Conservation (phyloP, 805 yeast species). For the Candida succiphila region DNA sequence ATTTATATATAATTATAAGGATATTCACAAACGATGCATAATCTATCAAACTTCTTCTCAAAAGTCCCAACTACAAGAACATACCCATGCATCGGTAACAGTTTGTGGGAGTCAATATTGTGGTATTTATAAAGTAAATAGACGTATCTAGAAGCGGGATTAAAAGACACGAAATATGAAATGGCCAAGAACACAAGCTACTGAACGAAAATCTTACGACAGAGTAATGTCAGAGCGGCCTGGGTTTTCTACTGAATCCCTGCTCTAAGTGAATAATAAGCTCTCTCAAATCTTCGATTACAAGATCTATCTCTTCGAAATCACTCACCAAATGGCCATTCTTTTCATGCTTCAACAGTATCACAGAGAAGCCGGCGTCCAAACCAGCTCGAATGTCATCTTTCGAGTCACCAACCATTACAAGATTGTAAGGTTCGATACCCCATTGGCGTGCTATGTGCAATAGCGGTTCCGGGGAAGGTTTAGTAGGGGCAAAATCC, state of each 20-base stretch:
- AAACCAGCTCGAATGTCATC: slow-evolving; percentile 62
- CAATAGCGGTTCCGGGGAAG: slow-evolving; percentile 51
- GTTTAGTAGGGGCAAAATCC: slow-evolving; percentile 59
- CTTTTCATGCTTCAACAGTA: slow-evolving; percentile 41
- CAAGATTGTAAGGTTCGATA: slow-evolving; percentile 30
- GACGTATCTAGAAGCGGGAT: too few species aligned
- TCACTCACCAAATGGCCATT: slow-evolving; percentile 34
- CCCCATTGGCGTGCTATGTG: slow-evolving; percentile 45
- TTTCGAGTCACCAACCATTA: slow-evolving; percentile 68
- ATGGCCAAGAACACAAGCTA: too few species aligned
- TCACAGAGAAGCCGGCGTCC: slow-evolving; percentile 51
- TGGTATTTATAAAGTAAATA: too few species aligned
- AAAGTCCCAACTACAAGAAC: too few species aligned
- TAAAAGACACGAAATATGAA: too few species aligned
- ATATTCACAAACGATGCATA: too few species aligned
- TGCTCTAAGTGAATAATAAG: slow-evolving; percentile 23
- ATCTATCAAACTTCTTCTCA: too few species aligned
- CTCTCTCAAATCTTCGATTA: slow-evolving; percentile 26
- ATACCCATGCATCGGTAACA: too few species aligned
- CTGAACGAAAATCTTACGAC: too few species aligned
- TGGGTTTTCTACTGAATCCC: slow-evolving; percentile 21
- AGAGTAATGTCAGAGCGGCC: too few species aligned
- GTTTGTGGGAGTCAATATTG: too few species aligned
- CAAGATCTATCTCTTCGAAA: slow-evolving; percentile 24
- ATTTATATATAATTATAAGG: too few species aligned